Evolutionary conservation across 192 early-diverging fungal species (phyloP), one percentile per base, ranked within the genome.

Genomic region (Coemansia sp.): DNA sequence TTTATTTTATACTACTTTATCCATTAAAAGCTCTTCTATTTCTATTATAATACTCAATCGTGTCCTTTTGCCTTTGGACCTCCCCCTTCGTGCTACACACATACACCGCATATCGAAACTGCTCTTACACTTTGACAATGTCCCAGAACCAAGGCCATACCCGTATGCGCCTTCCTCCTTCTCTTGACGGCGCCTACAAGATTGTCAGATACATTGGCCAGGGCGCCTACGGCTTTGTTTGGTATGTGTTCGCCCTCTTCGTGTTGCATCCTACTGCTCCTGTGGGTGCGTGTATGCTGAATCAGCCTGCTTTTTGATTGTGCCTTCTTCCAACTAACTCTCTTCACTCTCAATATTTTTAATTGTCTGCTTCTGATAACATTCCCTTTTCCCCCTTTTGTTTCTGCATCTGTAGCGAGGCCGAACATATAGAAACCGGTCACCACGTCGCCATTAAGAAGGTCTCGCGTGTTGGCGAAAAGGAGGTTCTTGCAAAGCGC

Each of bases 381-480:
- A 0, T 22, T 11, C 51, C 20, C 8, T 40, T 41, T 38, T 41
- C 55, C 14, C 10, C 14, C 54, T 56, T 19, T 57, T 7, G 10
- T 17, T 56, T 5, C 13, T 14, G 10, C 43, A 7, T 42, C 59
- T 61, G 40, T 73, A 95, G 94, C 76, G 92, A 92, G 67, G 96
- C 93, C 40, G 90, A 90, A 65, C 88, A 93, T 72, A 85, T 87
- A 14, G 88, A 92, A 67, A 93, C 88, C 7, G 89, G 90, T 12
- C 77, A 87, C 69, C 90, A 93, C 68, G 93, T 98, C 12, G 95
- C 95, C 60, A 96, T 98, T 83, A 98, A 98, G 75, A 92, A 93
- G 72, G 90, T 95, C 13, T 87, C 89, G 32, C 88, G 88, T 57
- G 88, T 93, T 53, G 94, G 93, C 72, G 91, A 93, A 63, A 89